Evolutionary conservation across 352 stramenopile species (phyloP), one percentile per base, ranked within the genome.

Genomic region (Pythium aristosporum): DNA sequence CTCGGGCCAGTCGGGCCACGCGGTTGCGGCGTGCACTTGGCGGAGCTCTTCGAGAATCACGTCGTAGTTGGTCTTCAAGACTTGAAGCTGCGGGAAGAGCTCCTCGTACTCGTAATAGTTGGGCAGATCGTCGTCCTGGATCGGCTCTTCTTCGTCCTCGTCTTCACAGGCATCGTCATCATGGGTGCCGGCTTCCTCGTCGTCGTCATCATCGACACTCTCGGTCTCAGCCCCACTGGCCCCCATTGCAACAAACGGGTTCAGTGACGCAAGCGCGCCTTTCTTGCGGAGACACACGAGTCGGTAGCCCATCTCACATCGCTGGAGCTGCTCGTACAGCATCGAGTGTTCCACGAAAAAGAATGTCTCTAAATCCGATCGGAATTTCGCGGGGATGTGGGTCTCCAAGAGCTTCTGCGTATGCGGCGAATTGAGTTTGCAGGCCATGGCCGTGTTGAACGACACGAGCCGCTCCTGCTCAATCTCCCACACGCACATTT

Each of bases 1-100:
- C 71, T 94, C 83, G 7, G 87, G 86, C 88, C 85, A 95, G 54
- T 89, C 90, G 0, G 85, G 82, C 86, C 86, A 95, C 25, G 79
- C 80, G 21, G 78, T 70, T 25, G 72, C 70, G 50, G 81, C 60
- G 43, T 85, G 73, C 16, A 91, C 80, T 2, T 71, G 67, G 42
- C 75, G 63, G 66, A 92, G 90, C 67, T 97, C 89, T 21, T 93
- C 80, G 36, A 86, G 20, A 59, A 97, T 96, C 8, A 88, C 69
- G 9, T 80, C 68, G 46, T 85, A 86, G 67, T 93, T 79, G 37
- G 79, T 67, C 50, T 86, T 79, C 18, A 97, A 67, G 23, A 87
- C 63, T 42, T 88, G 72, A 5, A 97, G 77, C 58, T 96, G 77
- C 8, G 89, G 88, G 54, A 86, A 96, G 6, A 92, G 34, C 16